Evolutionary conservation across 768 basidiomycete species (phyloP).

Genomic region (Tulasnella calospora): DNA sequence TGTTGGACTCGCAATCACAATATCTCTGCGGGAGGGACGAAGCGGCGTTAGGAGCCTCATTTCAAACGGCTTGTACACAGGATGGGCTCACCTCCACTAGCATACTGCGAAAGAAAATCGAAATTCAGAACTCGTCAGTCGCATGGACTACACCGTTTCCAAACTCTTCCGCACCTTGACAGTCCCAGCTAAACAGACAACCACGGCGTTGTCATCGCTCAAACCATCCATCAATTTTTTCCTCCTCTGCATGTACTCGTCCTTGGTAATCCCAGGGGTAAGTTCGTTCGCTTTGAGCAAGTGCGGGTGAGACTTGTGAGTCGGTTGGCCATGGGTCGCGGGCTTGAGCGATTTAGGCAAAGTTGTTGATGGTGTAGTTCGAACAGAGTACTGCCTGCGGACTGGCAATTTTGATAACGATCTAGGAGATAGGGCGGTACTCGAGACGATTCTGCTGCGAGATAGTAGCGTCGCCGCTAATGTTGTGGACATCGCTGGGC

Average conservation of each 20-base stretch:
- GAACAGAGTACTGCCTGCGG: not conserved
- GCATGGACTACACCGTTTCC: not conserved
- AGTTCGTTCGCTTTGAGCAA: conserved; percentile 64
- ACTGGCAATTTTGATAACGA: not conserved
- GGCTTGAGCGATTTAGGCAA: conserved; percentile 49
- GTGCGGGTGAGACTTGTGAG: conserved; percentile 74
- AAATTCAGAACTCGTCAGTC: not conserved
- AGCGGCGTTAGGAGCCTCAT: conserved; percentile 34
- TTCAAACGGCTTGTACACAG: not conserved
- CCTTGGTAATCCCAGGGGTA: conserved; percentile 71
- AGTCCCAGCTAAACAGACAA: conserved; percentile 64
- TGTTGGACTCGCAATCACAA: conserved; percentile 48
- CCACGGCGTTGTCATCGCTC: conserved; percentile 66
- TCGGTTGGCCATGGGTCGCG: conserved; percentile 73
- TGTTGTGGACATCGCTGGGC: not conserved
- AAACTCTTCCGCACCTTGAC: conserved; percentile 71
- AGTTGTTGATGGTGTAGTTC: not conserved
- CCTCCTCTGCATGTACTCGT: conserved; percentile 74
- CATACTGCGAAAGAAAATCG: not conserved
- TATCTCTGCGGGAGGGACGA: conserved; percentile 48
- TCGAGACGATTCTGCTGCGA: not conserved
- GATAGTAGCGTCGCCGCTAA: not conserved
- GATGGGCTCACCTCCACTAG: conserved; percentile 21
- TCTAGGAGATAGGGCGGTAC: not conserved
- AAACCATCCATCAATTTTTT: conserved; percentile 65